Evolutionary conservation across 225 moss, liverwort and hornwort species (phyloP).

Genomic region (Physcomitrellopsis africana): DNA sequence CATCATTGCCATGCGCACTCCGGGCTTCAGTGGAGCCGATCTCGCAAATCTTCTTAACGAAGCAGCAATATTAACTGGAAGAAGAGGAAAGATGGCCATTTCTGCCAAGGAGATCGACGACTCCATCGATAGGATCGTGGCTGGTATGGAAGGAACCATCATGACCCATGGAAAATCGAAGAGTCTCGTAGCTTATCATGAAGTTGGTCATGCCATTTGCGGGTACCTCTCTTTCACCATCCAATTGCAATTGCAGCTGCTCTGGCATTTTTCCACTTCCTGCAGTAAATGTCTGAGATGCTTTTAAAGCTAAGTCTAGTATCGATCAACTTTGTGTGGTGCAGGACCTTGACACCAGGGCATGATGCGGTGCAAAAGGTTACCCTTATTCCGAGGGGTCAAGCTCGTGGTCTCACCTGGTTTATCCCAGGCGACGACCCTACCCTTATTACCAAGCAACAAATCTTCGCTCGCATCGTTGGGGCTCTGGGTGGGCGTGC

Average conservation of each 20-base stretch:
- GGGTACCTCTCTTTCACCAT: not conserved
- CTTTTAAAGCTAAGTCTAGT: too few species aligned
- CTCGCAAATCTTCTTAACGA: slow-evolving; percentile 27
- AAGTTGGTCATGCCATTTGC: slow-evolving; percentile 30
- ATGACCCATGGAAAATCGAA: slow-evolving; percentile 23
- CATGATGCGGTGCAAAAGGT: slow-evolving; percentile 31
- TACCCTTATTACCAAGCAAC: slow-evolving; percentile 23
- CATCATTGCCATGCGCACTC: slow-evolving; percentile 28
- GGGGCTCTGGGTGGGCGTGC: slow-evolving; percentile 27
- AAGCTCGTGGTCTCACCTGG: slow-evolving; percentile 27
- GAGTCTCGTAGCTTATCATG: slow-evolving; percentile 34
- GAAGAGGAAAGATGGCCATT: slow-evolving; percentile 29
- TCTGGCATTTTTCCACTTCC: too few species aligned
- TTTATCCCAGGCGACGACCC: slow-evolving; percentile 32
- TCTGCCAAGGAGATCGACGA: slow-evolving; percentile 26
- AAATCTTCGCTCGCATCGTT: slow-evolving; percentile 27
- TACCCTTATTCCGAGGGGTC: slow-evolving; percentile 27
- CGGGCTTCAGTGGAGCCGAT: slow-evolving; percentile 31
- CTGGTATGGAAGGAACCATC: slow-evolving; percentile 25
- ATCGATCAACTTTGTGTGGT: not conserved
- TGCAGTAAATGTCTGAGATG: too few species aligned
- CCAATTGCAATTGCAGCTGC: too few species aligned
- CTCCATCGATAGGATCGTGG: slow-evolving; percentile 30
- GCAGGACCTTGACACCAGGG: slow-evolving; percentile 31
- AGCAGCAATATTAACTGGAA: slow-evolving; percentile 26